Evolutionary conservation across 495 filamentous ascomycete species (phyloP), one percentile per base, ranked within the genome.

Genomic region (Xylaria flabelliformis): DNA sequence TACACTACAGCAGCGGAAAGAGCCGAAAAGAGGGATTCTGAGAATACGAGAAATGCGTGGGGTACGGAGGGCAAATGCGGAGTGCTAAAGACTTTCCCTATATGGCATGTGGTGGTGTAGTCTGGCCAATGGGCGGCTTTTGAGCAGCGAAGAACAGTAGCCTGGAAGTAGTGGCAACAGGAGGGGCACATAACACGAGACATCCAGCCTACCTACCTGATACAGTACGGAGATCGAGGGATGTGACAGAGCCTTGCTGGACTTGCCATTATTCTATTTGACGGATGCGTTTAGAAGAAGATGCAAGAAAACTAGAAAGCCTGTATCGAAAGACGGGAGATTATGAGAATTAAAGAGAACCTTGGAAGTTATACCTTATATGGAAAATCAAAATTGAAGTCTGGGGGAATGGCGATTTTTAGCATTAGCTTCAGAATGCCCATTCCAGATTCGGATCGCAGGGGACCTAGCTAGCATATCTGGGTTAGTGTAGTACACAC

Each of bases 11-110:
- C 19, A 39, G 61, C 21, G 21, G 39, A 7, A 19, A 17, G 46
- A 50, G 48, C 21, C 64, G 46, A 61, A 12, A 8, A 21, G 19
- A 17, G 34, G 55, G 59, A 3, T 53, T 32, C 19, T 41, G 48
- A 44, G 69, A 71, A 71, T 71, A 71, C 69, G 69, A 71, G 69
- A 71, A 71, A 55, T 29, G 44, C 13, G 63, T 9, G 66, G 58
- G 36, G 50, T 71, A 46, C 44, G 68, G 58, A 70, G 68, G 39
- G 67, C 55, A 62, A 48, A 69, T 70, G 68, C 44, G 68, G 59
- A 64, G 68, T 64, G 68, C 19, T 26, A 13, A 65, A 41, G 41
- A 29, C 26, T 72, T 66, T 67, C 70, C 70, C 36, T 41, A 72
- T 59, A 44, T 29, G 70, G 70, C 63, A 72, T 72, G 70, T 66